Evolutionary conservation across 768 basidiomycete species (phyloP).

Genomic region (Amanita muscaria): DNA sequence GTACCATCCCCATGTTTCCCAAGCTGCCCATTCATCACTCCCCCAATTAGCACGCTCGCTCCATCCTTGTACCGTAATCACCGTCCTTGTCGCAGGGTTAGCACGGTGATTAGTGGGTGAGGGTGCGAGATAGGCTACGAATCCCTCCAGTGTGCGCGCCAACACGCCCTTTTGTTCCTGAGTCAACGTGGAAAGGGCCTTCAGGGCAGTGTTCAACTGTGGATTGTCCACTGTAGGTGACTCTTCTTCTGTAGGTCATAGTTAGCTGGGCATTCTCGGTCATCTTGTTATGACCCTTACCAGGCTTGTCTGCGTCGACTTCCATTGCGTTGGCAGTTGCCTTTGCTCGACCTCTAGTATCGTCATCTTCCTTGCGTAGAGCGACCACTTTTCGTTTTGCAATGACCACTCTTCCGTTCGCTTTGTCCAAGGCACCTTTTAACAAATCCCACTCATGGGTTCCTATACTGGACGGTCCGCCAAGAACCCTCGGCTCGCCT

Average conservation of each 20-base stretch:
- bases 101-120: slow-evolving; percentile 31
- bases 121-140: slow-evolving; percentile 54
- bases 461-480: slow-evolving; percentile 35
- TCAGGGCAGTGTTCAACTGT: slow-evolving; percentile 60
- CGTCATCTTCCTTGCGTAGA: slow-evolving; percentile 84
- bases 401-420: slow-evolving; percentile 78
- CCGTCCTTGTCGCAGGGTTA: slow-evolving; percentile 42
- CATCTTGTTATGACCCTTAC: slow-evolving; percentile 15
- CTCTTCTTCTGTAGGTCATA: slow-evolving; percentile 27
- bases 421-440: slow-evolving; percentile 78
- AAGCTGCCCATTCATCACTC: slow-evolving; percentile 68
- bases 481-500: slow-evolving; percentile 28
- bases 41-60: slow-evolving; percentile 60
- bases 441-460: slow-evolving; percentile 83
- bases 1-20: slow-evolving; percentile 92
- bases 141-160: slow-evolving; percentile 65
- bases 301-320: slow-evolving; percentile 59
- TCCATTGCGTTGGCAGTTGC: slow-evolving; percentile 62
- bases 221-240: slow-evolving; percentile 44
- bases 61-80: slow-evolving; percentile 66
- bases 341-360: slow-evolving; percentile 66
- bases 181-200: slow-evolving; percentile 66
- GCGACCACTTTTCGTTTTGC: slow-evolving; percentile 65
- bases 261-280: neutral
- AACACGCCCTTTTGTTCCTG: slow-evolving; percentile 71